Evolutionary conservation across 371 early-diverging fungal species (phyloP).

Genomic region (Lichtheimia ramosa): DNA sequence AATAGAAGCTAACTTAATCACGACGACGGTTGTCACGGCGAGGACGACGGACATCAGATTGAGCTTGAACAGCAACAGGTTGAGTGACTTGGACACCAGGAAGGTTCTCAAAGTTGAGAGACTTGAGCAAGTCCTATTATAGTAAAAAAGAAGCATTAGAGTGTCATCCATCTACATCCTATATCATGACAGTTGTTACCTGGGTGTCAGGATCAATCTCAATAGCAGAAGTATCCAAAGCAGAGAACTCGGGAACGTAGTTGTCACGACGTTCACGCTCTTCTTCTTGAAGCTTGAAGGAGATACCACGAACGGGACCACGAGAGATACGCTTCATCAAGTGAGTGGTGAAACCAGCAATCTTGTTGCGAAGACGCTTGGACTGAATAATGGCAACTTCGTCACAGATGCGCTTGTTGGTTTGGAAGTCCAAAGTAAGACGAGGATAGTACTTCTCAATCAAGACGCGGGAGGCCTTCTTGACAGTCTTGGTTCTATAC

Average conservation of each 20-base stretch:
- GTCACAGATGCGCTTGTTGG: slow-evolving; percentile 99
- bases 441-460: slow-evolving; percentile 99
- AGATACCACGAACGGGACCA: slow-evolving; percentile 99
- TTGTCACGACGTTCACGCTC: slow-evolving; percentile 99
- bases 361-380: slow-evolving; percentile 99
- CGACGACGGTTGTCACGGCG: slow-evolving; percentile 39
- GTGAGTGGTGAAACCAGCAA: slow-evolving; percentile 99
- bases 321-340: slow-evolving; percentile 99
- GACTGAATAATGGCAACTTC: slow-evolving; percentile 98
- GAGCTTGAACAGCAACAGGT: slow-evolving; percentile 40
- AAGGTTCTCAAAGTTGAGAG: slow-evolving; percentile 91
- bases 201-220: slow-evolving; percentile 96
- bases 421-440: slow-evolving; percentile 99
- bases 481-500: slow-evolving; percentile 96
- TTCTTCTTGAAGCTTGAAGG: slow-evolving; percentile 99
- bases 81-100: slow-evolving; percentile 66
- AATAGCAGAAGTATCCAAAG: slow-evolving; percentile 92
- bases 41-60: slow-evolving; percentile 24
- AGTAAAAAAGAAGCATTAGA: slow-evolving; percentile 13
- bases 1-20: neutral
- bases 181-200: slow-evolving; percentile 31
- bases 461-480: slow-evolving; percentile 99
- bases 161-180: slow-evolving; percentile 3
- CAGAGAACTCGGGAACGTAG: slow-evolving; percentile 99
- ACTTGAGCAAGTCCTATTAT: slow-evolving; percentile 89